phyloP scores from a whole-genome alignment of 2,329 filamentous ascomycete genomes.

The Nemania abortiva region DNA sequence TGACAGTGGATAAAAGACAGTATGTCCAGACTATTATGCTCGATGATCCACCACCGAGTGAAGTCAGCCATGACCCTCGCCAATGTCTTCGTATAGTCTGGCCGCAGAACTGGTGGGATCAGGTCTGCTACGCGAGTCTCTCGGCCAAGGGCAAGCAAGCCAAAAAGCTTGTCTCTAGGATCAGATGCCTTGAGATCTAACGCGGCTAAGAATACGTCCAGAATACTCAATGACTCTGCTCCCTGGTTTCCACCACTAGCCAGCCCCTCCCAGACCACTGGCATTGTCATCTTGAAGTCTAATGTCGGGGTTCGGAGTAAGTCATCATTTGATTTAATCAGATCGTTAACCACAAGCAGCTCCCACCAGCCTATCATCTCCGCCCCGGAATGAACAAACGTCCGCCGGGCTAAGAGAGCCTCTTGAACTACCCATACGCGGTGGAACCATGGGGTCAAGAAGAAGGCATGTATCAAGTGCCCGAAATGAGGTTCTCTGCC shows the following conservation, averaged over 20 bases:
- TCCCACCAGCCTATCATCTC: not conserved
- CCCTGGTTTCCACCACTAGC: not conserved
- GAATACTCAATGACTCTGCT: not conserved
- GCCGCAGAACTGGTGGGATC: too few relatives aligned
- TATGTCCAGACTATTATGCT: too few relatives aligned
- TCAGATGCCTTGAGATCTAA: not conserved
- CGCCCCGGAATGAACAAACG: not conserved
- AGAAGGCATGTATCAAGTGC: not conserved
- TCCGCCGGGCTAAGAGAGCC: not conserved
- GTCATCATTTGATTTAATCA: not conserved
- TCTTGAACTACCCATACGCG: not conserved
- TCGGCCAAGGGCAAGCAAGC: too few relatives aligned
- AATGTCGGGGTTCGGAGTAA: not conserved
- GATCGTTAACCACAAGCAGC: too few relatives aligned
- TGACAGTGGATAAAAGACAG: too few relatives aligned
- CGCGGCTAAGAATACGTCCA: not conserved
- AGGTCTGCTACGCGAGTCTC: too few relatives aligned
- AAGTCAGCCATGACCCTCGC: too few relatives aligned
- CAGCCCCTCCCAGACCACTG: not conserved
- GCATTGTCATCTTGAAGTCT: not conserved
- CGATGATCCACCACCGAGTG: too few relatives aligned
- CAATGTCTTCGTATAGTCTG: too few relatives aligned
- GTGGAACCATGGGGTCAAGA: not conserved
- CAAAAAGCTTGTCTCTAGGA: not conserved
- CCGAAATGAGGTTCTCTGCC: not conserved